These are phyloP conservation scores for Linum trigynum DNA, from an alignment of 345 rosid genomes.

Conservation along the genomic window DNA sequence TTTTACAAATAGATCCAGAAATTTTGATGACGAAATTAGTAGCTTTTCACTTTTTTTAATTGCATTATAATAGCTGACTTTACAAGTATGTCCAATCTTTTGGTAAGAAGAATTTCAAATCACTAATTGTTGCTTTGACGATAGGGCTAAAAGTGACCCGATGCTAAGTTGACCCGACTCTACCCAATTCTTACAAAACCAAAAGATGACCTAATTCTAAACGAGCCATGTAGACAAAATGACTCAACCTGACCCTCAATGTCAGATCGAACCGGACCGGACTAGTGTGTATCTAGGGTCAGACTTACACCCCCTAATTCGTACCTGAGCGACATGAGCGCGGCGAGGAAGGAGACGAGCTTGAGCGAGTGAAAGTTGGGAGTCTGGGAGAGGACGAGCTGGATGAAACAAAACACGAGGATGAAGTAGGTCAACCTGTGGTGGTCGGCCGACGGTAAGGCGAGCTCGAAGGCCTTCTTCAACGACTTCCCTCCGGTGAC, in stretches of 20 bases:
- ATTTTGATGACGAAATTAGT: no score
- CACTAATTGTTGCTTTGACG: no score
- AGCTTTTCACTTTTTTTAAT: no score
- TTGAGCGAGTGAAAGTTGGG: slow-evolving; percentile 24
- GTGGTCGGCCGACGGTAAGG: neutral
- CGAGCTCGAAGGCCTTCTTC: slow-evolving; percentile 10
- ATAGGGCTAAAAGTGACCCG: no score
- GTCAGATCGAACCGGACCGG: no score
- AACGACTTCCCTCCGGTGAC: slow-evolving; percentile 11
- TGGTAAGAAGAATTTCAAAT: no score
- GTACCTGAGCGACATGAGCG: slow-evolving; percentile 23
- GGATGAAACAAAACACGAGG: slow-evolving; percentile 12
- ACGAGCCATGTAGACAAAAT: neutral
- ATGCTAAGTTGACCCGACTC: no score
- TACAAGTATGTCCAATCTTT: no score
- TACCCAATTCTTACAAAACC: neutral
- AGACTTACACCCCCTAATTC: neutral
- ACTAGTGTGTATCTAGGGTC: no score
- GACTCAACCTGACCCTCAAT: no score
- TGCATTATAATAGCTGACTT: no score
- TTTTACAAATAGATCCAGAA: no score
- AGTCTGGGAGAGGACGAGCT: slow-evolving; percentile 21
- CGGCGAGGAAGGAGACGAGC: slow-evolving; percentile 21
- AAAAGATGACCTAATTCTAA: neutral
- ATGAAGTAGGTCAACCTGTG: slow-evolving; percentile 18